These are phyloP conservation scores for Penicillium parvum DNA, from an alignment of 495 filamentous ascomycete species.

Conservation along the genomic window DNA sequence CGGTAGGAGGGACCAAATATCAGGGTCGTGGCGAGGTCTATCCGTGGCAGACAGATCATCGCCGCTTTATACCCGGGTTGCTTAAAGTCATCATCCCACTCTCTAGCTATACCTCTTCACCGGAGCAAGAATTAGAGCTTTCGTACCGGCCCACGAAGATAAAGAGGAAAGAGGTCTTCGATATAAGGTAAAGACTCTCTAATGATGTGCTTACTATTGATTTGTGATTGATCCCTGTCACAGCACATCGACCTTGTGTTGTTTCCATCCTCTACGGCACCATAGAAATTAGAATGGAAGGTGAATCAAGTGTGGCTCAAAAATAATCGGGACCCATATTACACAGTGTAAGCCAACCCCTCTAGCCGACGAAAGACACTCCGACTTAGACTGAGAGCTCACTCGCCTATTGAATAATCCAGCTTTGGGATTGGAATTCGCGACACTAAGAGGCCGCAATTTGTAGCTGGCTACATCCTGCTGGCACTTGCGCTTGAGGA, in stretches of 20 bases:
- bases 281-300: conserved; percentile 9
- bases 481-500: conserved; percentile 13
- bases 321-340: conserved; percentile 12
- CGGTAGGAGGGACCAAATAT: too few species aligned
- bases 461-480: conserved; percentile 15
- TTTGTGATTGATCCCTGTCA: neutral
- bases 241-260: conserved; percentile 9
- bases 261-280: conserved; percentile 6
- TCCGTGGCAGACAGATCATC: conserved; percentile 14
- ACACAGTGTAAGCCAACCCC: conserved; percentile 11
- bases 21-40: too few species aligned
- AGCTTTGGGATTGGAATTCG: conserved; percentile 22
- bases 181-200: conserved; percentile 3
- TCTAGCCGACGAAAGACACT: too few species aligned
- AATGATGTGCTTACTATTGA: neutral
- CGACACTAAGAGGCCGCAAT: conserved; percentile 16
- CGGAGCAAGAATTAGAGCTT: conserved; percentile 20
- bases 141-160: conserved; percentile 12
- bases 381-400: neutral
- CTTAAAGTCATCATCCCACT: conserved; percentile 19
- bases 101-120: conserved; percentile 23
- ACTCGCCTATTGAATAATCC: neutral
- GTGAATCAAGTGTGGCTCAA: conserved; percentile 17
- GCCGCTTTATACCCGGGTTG: conserved; percentile 11
- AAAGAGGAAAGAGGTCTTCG: conserved; percentile 1